These are phyloP conservation scores for Rosa persica DNA, from an alignment of 306 rosid genomes.

Conservation along the genomic window DNA sequence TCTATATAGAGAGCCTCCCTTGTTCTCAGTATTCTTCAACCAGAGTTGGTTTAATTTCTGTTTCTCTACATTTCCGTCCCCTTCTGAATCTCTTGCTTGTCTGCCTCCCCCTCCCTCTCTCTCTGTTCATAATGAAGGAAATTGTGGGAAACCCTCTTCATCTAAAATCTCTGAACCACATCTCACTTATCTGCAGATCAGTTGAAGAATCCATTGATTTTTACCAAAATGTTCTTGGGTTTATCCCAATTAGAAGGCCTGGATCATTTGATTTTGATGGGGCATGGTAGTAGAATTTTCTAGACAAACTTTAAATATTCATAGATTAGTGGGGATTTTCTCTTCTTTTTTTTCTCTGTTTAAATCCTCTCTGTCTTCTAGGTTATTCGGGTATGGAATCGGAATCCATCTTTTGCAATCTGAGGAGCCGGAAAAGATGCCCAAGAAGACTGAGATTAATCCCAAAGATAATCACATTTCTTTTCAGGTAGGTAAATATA, in stretches of 20 bases:
- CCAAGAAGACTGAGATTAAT: constrained; percentile 65
- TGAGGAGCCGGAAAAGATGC: constrained; percentile 46
- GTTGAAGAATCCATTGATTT: constrained; percentile 62
- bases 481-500: constrained; percentile 56
- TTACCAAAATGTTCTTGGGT: constrained; percentile 80
- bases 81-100: background rate
- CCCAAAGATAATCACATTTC: constrained; percentile 95
- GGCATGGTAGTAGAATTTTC: constrained; percentile 57
- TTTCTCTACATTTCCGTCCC: background rate
- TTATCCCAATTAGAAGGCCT: constrained; percentile 79
- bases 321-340: background rate
- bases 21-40: background rate
- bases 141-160: constrained; percentile 69
- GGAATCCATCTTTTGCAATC: constrained; percentile 85
- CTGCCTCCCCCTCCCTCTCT: background rate
- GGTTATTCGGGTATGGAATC: constrained; percentile 85
- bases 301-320: background rate
- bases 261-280: constrained; percentile 86
- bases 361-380: constrained; percentile 13
- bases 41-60: background rate
- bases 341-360: background rate
- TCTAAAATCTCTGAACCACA: constrained; percentile 80
- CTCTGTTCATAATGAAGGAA: constrained; percentile 52
- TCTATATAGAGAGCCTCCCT: constrained; percentile 16
- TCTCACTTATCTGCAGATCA: constrained; percentile 70